Evolutionary conservation across 352 stramenopile species (phyloP).

Genomic region (Phytophthora ramorum): DNA sequence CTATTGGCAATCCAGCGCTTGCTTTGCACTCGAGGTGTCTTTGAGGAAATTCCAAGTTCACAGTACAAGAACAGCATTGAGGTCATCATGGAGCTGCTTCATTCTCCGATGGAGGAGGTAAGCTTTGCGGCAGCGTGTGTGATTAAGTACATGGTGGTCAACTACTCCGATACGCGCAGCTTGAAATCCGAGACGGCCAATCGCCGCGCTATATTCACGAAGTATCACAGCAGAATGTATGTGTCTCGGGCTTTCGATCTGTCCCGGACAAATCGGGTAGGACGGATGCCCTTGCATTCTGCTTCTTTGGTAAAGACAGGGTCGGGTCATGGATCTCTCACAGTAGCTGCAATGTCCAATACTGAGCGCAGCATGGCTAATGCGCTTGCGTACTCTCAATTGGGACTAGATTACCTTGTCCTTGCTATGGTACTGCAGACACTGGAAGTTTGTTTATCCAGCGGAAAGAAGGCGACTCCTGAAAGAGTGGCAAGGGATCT

Average conservation of each 20-base stretch:
- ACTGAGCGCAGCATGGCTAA: slow-evolving; percentile 81
- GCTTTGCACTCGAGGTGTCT: slow-evolving; percentile 82
- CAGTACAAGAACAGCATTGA: slow-evolving; percentile 88
- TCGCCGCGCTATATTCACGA: slow-evolving; percentile 83
- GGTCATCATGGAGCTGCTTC: slow-evolving; percentile 88
- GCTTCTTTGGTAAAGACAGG: slow-evolving; percentile 32
- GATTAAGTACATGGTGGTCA: slow-evolving; percentile 92
- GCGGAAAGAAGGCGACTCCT: slow-evolving; percentile 85
- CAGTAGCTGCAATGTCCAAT: slow-evolving; percentile 50
- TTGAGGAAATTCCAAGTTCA: slow-evolving; percentile 87
- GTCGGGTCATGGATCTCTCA: slow-evolving; percentile 28
- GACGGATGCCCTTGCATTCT: slow-evolving; percentile 44
- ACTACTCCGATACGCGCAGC: slow-evolving; percentile 89
- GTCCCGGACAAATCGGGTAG: slow-evolving; percentile 78
- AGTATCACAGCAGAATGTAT: slow-evolving; percentile 85
- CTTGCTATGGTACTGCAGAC: slow-evolving; percentile 81
- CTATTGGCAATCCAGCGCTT: slow-evolving; percentile 82
- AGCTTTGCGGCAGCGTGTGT: slow-evolving; percentile 84
- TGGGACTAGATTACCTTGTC: slow-evolving; percentile 85
- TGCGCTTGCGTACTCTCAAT: slow-evolving; percentile 79
- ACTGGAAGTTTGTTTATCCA: slow-evolving; percentile 86
- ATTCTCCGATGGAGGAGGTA: slow-evolving; percentile 87
- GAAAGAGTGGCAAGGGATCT: slow-evolving; percentile 78
- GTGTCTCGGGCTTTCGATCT: slow-evolving; percentile 84
- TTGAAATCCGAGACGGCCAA: slow-evolving; percentile 89